Evolutionary conservation across 2,329 filamentous ascomycete genomes (phyloP).

Genomic region (Aspergillus jensenii): DNA sequence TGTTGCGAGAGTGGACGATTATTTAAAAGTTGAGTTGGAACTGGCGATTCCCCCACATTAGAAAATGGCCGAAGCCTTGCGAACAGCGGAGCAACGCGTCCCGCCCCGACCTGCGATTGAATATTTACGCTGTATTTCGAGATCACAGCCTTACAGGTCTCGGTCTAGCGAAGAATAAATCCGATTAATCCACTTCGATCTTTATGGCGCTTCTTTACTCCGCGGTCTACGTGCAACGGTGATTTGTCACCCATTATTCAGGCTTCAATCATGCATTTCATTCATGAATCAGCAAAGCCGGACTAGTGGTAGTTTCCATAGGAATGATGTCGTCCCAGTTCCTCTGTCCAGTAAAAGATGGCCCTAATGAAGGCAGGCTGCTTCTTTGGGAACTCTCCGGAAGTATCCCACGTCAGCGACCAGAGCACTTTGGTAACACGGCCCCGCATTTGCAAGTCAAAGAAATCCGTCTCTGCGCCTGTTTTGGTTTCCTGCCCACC

Average conservation of each 20-base stretch:
- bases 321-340: neutral
- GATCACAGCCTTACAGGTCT: no score
- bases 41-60: constrained; percentile 3
- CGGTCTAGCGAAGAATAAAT: neutral
- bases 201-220: neutral
- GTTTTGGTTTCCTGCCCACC: neutral
- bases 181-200: neutral
- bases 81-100: neutral
- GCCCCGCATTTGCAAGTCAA: neutral
- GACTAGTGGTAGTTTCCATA: no score
- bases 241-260: neutral
- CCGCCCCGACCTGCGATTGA: neutral
- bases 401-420: neutral
- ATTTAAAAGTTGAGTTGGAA: neutral
- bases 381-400: neutral
- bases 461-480: neutral
- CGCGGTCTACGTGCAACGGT: neutral
- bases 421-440: neutral
- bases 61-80: neutral
- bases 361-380: neutral
- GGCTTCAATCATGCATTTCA: neutral
- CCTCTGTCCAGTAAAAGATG: neutral
- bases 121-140: neutral
- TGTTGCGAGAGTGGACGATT: neutral
- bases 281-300: neutral